Evolutionary conservation across 768 basidiomycete species (phyloP), one percentile per base, ranked within the genome.

Genomic region (Tricholoma matsutake): DNA sequence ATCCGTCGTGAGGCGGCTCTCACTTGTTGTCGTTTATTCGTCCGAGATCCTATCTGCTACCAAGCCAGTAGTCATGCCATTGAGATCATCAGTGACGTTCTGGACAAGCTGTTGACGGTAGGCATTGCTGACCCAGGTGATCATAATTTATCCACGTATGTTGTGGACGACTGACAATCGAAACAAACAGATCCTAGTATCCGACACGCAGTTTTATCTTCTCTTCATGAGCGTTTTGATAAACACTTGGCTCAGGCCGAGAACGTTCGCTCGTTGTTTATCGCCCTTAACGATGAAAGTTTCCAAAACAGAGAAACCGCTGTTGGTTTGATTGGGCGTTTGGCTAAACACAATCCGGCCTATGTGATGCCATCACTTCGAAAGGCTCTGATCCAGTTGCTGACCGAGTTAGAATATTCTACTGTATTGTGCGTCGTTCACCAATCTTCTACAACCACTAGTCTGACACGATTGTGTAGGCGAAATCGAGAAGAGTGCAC

Each of bases 351-450:
- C 74, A 99, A 99, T 69, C 97, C 97, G 0, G 97, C 97, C 14
- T 97, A 98, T 77, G 95, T 99, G 18, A 98, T 99, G 91, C 96
- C 97, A 8, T 94, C 94, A 3, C 79, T 99, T 22, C 85, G 97
- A 52, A 98, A 98, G 74, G 89, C 95, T 1, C 79, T 99, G 61
- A 97, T 98, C 58, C 96, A 98, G 71, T 83, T 99, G 6, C 79
- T 99, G 60, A 98, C 97, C 0, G 97, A 98, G 75, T 78, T 99
- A 37, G 96, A 98, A 76, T 98, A 98, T 69, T 94, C 95, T 3
- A 95, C 92, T 2, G 87, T 94, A 55, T 75, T 78, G 94, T 86
- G 59, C 28, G 68, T 67, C 3, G 13, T 13, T 16, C 54, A 18
- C 8, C 18, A 1, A 1, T 22, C 57, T 41, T n/a, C 20, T 31